Evolutionary conservation across 2,329 filamentous ascomycete species (phyloP), one percentile per base, ranked within the genome.

Genomic region (Periconia sp.): DNA sequence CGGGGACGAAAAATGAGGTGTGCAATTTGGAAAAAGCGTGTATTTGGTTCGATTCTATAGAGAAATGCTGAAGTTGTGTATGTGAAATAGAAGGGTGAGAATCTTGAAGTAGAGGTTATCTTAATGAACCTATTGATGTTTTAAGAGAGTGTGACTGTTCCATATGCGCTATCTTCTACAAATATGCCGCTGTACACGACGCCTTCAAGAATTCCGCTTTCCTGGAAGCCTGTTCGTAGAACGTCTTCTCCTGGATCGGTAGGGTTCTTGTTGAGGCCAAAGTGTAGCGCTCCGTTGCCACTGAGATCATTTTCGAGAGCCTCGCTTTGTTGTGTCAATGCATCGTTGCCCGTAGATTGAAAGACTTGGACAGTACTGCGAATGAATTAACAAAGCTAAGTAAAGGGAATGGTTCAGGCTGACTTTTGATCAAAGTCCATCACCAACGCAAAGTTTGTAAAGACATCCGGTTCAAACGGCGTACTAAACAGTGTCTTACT

Each of bases 251-350:
- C 52, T 2, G 52, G 49, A 25, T 50, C 30, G 8, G 33, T 48
- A 6, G 52, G 52, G 30, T 55, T 55, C 41, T 55, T 55, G 30
- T 52, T 52, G 10, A 50, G 18, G 9, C 52, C 52, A 39, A 55
- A 52, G 25, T 55, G 52, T 15, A 52, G 36, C 5, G 29, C 30
- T 9, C 52, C 52, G 32, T 55, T 55, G 5, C 52, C 52, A 12
- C 34, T 37, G 5, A 55, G 43, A 29, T 55, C 52, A 29, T 55
- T 55, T 4, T 40, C 13, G 12, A 55, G 29, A 3, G 45, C 31
- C 13, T 45, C 34, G 2, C 45, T 55, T 17, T 30, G 36, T 36
- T 52, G 40, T 2, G 24, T 33, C 5, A 55, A 30, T 3, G 52
- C 33, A 16, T 33, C 43, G 35, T 19, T 42, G 21, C 41, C 52